phyloP scores from a whole-genome alignment of 805 yeast genomes.

The Komagataella ulmi region DNA sequence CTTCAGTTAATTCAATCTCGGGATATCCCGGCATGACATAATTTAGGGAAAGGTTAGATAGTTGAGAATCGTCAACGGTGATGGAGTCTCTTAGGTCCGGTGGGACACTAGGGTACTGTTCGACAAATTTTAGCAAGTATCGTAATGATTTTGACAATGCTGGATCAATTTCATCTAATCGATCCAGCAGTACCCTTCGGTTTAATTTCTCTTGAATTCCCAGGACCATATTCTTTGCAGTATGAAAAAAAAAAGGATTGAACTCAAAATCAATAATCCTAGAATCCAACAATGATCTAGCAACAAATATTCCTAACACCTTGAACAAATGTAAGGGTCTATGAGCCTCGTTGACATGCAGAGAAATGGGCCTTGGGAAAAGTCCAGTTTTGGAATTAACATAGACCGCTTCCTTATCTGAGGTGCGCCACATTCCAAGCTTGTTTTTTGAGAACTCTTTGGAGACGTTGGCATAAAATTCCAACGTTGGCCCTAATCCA shows the following conservation, averaged over 20 bases:
- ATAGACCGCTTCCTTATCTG: conserved; percentile 14
- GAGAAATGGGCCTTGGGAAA: conserved; percentile 55
- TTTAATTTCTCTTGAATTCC: conserved; percentile 1
- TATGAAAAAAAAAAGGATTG: conserved; percentile 54
- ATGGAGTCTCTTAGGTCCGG: conserved; percentile 16
- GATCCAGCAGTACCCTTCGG: conserved; percentile 15
- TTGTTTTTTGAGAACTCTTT: conserved; percentile 50
- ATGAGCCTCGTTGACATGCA: conserved; percentile 19
- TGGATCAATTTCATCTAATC: conserved; percentile 39
- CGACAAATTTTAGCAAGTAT: conserved; percentile 30
- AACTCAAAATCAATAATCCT: conserved; percentile 76
- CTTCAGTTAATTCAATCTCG: conserved; percentile 37
- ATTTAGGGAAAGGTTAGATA: conserved; percentile 30
- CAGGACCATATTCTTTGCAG: conserved; percentile 26
- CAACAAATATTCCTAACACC: conserved; percentile 70
- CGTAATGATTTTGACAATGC: conserved; percentile 44
- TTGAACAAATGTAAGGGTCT: conserved; percentile 41
- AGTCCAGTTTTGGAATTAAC: conserved; percentile 38
- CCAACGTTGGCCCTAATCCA: conserved; percentile 92
- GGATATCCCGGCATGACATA: conserved; percentile 73
- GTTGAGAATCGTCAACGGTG: conserved; percentile 25
- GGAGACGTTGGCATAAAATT: conserved; percentile 77
- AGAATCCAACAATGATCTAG: conserved; percentile 79
- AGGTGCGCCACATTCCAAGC: conserved; percentile 57
- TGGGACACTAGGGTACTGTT: conserved; percentile 6